Conservation (phyloP, 176 grass and related monocot species). For the Saccharum officinarum region DNA sequence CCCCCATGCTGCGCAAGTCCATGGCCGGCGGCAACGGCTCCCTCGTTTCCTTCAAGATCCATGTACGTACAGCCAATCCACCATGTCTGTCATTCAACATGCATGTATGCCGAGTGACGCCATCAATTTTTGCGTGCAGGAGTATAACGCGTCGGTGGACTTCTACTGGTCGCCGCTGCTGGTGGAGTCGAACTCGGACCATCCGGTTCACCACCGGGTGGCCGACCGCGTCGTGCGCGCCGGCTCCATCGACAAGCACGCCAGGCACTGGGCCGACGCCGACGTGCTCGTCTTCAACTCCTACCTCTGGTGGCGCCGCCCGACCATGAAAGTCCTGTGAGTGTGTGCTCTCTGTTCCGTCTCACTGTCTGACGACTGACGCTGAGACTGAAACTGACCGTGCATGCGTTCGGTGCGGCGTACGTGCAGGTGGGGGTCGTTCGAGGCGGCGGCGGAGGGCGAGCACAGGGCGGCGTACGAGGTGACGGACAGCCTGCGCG, state of each 20-base stretch:
- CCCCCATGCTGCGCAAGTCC: conserved; percentile 36
- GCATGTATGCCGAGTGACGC: not conserved
- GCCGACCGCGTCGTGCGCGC: conserved; percentile 57
- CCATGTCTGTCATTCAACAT: no score
- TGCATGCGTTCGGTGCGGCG: not conserved
- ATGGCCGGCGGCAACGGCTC: conserved; percentile 42
- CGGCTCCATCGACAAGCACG: conserved; percentile 64
- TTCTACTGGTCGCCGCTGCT: conserved; percentile 93
- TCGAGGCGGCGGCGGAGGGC: conserved; percentile 23
- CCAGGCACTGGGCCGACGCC: conserved; percentile 51
- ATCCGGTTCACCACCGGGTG: conserved; percentile 60
- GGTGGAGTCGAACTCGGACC: conserved; percentile 86
- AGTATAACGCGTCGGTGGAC: conserved; percentile 76
- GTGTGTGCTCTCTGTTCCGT: conserved; percentile 12
- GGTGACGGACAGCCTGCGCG: conserved; percentile 53
- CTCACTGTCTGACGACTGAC: not conserved
- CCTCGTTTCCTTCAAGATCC: conserved; percentile 60
- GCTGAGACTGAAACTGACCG: not conserved
- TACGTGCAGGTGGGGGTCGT: conserved; percentile 45
- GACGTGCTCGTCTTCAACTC: conserved; percentile 92
- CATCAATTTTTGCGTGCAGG: conserved; percentile 21
- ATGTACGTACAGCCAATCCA: conserved; percentile 31
- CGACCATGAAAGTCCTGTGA: conserved; percentile 62
- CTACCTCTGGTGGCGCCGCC: conserved; percentile 75
- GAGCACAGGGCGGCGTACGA: conserved; percentile 48